Evolutionary conservation across 129 eudicot genomes (phyloP).

Genomic region (Helianthus tuberosus): DNA sequence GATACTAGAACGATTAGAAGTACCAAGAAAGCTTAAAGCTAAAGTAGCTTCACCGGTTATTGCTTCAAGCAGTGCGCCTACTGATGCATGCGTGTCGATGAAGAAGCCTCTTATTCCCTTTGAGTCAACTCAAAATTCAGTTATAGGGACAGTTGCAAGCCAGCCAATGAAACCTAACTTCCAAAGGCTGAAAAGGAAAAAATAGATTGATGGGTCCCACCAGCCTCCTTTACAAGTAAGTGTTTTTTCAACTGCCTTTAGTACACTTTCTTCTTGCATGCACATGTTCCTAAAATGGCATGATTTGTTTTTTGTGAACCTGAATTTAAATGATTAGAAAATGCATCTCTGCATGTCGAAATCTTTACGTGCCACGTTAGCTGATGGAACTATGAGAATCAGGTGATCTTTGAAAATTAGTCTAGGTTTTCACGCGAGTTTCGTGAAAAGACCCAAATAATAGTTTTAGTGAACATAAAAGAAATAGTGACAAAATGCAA

Average conservation of each 20-base stretch:
- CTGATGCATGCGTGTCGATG: slow-evolving; percentile 37
- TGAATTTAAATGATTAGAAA: slow-evolving; percentile 28
- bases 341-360: slow-evolving; percentile 10
- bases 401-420: slow-evolving; percentile 9
- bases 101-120: slow-evolving; percentile 82
- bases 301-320: slow-evolving; percentile 19
- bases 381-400: not conserved
- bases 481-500: not conserved
- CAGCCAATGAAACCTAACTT: slow-evolving; percentile 84
- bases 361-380: not conserved
- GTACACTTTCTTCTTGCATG: not conserved
- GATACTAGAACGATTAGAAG: slow-evolving; percentile 83
- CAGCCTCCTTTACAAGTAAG: slow-evolving; percentile 25
- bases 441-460: not conserved
- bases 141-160: slow-evolving; percentile 47
- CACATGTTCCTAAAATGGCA: not conserved
- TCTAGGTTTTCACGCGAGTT: not conserved
- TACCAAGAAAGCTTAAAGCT: slow-evolving; percentile 76
- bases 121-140: slow-evolving; percentile 42
- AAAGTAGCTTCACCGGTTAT: slow-evolving; percentile 55
- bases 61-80: slow-evolving; percentile 34
- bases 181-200: slow-evolving; percentile 73
- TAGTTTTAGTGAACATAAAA: not conserved
- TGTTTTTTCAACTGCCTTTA: slow-evolving; percentile 16
- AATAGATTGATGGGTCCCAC: slow-evolving; percentile 33